Base-by-base conservation (phyloP, 2,329 filamentous ascomycete genomes). In the Fusarium secorum region DNA sequence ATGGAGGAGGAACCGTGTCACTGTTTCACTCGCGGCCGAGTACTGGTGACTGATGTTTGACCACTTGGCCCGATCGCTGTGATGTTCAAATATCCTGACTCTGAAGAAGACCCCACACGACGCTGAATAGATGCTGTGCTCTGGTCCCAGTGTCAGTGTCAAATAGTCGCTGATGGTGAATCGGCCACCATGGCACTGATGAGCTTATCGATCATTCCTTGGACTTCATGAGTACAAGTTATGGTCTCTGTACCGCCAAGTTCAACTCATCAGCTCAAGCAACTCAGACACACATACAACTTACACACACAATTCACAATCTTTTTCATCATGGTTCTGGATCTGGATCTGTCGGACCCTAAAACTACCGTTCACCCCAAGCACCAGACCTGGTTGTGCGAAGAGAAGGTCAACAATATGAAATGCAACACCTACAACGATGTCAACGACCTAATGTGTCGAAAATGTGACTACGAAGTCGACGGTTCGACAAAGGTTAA, bases 191-290 rank as follows among this genome's bases (percentile, higher is more conserved):
- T 51, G 17, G 4, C 6, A 2, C 22, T 35, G 17, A 24, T 33
- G 22, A 18, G 7, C 6, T 4, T 7, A 7, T 35, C 5, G 5
- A 1, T 5, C 0, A 5, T 35, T 8, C 22, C 17, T 7, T 5
- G 8, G 22, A 1, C n/a, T 33, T 15, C 17, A 33, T 2, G 6
- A 18, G 30, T 49, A 24, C 35, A 49, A 49, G n/a, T 35, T 35
- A 35, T 7, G 30, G 4, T 24, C 28, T 24, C 5, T 33, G 17
- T 1, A 4, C 15, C 3, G 7, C 5, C 17, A 22, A 24, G n/a
- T 24, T 24, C 28, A 33, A 20, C 11, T n/a, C 24, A n/a, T 7
- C 28, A 24, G 30, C 46, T 49, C 46, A 49, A 18, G 2, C 44
- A 46, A 15, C 26, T n/a, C 24, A 26, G 15, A 18, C 15, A 24